Conservation (phyloP, 768 basidiomycete genomes). For the Pisolithus marmoratus region DNA sequence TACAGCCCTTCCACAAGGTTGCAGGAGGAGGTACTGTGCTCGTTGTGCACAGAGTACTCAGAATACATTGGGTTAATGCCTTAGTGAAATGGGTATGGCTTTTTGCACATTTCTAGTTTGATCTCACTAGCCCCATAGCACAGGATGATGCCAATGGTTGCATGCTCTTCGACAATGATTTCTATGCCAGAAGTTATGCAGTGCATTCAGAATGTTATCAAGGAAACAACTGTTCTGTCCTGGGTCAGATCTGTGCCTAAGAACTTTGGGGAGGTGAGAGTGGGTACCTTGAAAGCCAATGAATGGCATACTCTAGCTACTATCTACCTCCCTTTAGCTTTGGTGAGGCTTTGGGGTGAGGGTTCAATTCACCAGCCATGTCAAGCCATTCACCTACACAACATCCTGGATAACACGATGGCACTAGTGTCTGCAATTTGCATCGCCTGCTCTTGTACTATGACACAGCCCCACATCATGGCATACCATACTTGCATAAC, state of each 20-base stretch:
- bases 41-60: neutral
- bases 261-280: conserved; percentile 19
- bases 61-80: neutral
- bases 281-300: conserved; percentile 33
- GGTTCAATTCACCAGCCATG: neutral
- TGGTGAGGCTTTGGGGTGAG: conserved; percentile 28
- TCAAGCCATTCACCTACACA: neutral
- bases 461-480: neutral
- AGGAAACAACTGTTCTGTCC: neutral
- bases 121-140: neutral
- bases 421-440: conserved; percentile 21
- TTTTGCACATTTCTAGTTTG: neutral
- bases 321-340: conserved; percentile 29
- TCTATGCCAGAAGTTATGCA: neutral
- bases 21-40: neutral
- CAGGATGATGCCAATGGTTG: neutral
- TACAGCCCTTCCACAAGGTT: neutral
- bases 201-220: conserved; percentile 2
- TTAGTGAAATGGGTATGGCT: neutral
- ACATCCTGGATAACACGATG: conserved; percentile 26
- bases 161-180: neutral
- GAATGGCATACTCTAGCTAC: conserved; percentile 29
- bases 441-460: conserved; percentile 15
- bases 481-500: conserved; percentile 16
- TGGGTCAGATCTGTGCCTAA: conserved; percentile 11